Evolutionary conservation across 2,329 filamentous ascomycete species (phyloP), one percentile per base, ranked within the genome.

Genomic region (Cadophora malorum): DNA sequence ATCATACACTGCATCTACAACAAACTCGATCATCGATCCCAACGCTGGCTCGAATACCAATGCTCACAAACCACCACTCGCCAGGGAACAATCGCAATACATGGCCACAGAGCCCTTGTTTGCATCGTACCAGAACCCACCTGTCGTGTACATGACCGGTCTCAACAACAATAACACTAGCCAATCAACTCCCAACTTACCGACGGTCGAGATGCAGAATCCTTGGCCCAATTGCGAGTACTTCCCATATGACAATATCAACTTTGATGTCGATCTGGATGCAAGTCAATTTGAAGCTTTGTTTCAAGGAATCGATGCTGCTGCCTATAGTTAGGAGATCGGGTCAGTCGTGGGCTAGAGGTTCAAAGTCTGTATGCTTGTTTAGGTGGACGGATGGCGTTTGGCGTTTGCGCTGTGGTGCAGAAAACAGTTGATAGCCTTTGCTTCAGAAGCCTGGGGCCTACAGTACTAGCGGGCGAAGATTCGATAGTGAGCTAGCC

Each of bases 241-340:
- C 41, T 19, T 33, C 1, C 49, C 62, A 21, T 65, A 67, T 16
- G 64, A 67, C 3, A n/a, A 63, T 5, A 61, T 70, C 12, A 67
- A 71, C 19, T 70, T 71, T 33, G 69, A 72, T 66, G 10, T 64
- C 21, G 52, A 71, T 31, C n/a, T 69, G 3, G 67, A 67, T 35
- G 33, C 56, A 9, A 67, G 67, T 31, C 67, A 69, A 50, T 69
- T 67, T n/a, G 67, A 67, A 10, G 62, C 56, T 0, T 28, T 69
- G 38, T 69, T 69, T 28, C 60, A 59, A 14, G 59, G 59, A 10
- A 33, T 62, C n/a, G 45, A 62, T 62, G 16, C 38, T 19, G 12
- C 59, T 2, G 41, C 59, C 9, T 62, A 62, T 23, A 59, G 12
- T 5, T 59, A 45, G 14, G 33, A 25, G 5, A 10, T 45, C 10